Evolutionary conservation across 352 stramenopile genomes (phyloP).

Genomic region (Phytophthora hibernalis): DNA sequence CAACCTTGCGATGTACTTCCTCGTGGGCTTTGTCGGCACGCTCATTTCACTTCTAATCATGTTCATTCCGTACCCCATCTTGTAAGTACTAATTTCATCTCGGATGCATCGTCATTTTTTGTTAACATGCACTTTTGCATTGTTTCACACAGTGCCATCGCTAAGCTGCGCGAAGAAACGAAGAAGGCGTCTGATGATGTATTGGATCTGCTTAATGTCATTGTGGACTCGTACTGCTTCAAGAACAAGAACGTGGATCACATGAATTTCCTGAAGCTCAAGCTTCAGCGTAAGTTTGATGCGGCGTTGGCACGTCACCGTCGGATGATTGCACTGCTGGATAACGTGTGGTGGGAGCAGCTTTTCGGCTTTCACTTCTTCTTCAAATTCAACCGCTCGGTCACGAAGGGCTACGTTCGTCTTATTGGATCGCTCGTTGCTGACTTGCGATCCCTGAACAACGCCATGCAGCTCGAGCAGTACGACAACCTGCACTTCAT

Average conservation of each 20-base stretch:
- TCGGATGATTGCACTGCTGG: constrained; percentile 67
- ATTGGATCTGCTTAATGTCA: constrained; percentile 79
- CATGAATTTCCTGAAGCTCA: constrained; percentile 84
- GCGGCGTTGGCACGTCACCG: constrained; percentile 49
- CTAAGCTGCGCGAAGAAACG: constrained; percentile 58
- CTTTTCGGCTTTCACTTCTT: constrained; percentile 68
- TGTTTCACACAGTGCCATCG: constrained; percentile 54
- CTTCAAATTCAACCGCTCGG: constrained; percentile 77
- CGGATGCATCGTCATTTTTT: background rate
- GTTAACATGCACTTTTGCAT: background rate
- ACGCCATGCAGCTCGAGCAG: constrained; percentile 82
- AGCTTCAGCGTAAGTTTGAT: constrained; percentile 80
- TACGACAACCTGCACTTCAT: constrained; percentile 75
- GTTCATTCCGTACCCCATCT: constrained; percentile 82
- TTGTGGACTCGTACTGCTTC: constrained; percentile 88
- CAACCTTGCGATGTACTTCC: constrained; percentile 79
- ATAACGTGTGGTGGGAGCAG: constrained; percentile 87
- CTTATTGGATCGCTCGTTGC: constrained; percentile 72
- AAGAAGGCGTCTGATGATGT: constrained; percentile 59
- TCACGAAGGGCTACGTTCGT: constrained; percentile 72
- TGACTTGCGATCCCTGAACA: constrained; percentile 73
- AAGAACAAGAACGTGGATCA: constrained; percentile 88
- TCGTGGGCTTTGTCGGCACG: constrained; percentile 76
- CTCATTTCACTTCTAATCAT: constrained; percentile 77
- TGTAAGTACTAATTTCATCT: constrained; percentile 48